A percentile compares a stretch with the other conserved stretches of the same genome.
phyloP scores from a whole-genome alignment of 2,329 filamentous ascomycete species.

The Colletotrichum destructivum region DNA sequence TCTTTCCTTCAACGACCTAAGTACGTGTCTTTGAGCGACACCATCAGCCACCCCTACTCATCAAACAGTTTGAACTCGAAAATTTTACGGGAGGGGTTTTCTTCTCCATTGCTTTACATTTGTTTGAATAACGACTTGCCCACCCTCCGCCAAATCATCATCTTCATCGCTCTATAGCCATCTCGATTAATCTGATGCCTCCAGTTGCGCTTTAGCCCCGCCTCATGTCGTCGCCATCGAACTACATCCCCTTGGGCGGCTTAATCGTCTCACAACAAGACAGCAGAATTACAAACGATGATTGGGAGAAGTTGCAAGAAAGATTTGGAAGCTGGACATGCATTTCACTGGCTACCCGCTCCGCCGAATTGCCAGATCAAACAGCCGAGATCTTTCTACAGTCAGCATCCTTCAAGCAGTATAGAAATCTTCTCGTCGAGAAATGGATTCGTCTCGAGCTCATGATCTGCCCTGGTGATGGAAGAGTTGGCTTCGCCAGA shows the following conservation, averaged over 20 bases:
- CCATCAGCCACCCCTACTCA: conserved; percentile 7
- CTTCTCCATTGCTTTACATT: no score
- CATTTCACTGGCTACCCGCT: conserved; percentile 31
- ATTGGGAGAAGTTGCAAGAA: conserved; percentile 17
- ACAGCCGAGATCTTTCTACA: conserved; percentile 45
- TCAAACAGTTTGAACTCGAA: not conserved
- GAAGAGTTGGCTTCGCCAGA: conserved; percentile 57
- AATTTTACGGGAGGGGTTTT: not conserved
- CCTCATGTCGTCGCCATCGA: conserved; percentile 41
- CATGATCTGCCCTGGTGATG: conserved; percentile 43
- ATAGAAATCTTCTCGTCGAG: conserved; percentile 52
- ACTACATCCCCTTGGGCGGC: conserved; percentile 60
- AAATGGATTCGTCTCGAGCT: conserved; percentile 64
- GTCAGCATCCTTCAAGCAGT: conserved; percentile 48
- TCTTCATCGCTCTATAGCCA: not conserved
- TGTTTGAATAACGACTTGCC: conserved; percentile 7
- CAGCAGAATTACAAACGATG: conserved; percentile 3
- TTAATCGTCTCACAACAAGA: conserved; percentile 48
- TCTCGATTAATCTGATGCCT: not conserved
- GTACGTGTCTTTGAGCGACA: conserved; percentile 19
- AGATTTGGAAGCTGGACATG: conserved; percentile 17
- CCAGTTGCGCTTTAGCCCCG: conserved; percentile 9
- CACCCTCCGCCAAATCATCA: conserved; percentile 12
- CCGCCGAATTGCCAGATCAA: conserved; percentile 8
- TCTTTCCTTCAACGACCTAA: not conserved